phyloP scores from a whole-genome alignment of 345 rosid species.

The Arabis alpina region DNA sequence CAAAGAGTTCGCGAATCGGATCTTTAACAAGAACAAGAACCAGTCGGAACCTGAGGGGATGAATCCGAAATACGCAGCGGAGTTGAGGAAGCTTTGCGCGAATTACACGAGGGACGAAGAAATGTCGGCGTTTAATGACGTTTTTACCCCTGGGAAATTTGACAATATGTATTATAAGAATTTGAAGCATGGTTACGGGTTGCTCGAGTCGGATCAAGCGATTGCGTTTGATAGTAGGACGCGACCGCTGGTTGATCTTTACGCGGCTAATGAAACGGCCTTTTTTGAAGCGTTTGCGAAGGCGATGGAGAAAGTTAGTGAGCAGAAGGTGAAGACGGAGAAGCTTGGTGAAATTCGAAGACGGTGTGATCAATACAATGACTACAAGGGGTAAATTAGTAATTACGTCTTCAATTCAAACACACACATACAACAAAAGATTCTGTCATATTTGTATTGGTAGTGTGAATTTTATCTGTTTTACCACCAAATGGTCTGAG shows the following conservation, averaged over 20 bases:
- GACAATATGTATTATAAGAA: constrained; percentile 80
- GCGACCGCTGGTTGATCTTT: constrained; percentile 52
- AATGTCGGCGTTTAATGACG: constrained; percentile 73
- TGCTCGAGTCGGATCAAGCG: constrained; percentile 56
- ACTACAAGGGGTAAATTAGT: constrained; percentile 29
- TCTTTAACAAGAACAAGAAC: constrained; percentile 46
- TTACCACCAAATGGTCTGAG: constrained; percentile 8
- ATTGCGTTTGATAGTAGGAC: constrained; percentile 56
- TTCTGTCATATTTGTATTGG: background rate
- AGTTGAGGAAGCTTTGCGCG: constrained; percentile 53
- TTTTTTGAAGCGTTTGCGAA: constrained; percentile 56
- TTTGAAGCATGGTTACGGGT: constrained; percentile 57
- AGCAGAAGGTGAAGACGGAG: constrained; percentile 50
- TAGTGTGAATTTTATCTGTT: background rate
- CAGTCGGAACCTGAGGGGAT: constrained; percentile 41
- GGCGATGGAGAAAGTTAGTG: constrained; percentile 65
- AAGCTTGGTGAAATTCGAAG: constrained; percentile 58
- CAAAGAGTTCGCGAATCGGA: constrained; percentile 58
- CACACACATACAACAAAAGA: background rate
- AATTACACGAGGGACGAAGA: constrained; percentile 49
- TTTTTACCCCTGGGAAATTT: constrained; percentile 72
- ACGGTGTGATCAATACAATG: constrained; percentile 67
- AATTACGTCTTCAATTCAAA: background rate
- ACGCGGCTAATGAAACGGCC: constrained; percentile 54
- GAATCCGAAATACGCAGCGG: constrained; percentile 52